Percentiles rank a stretch among this genome's conserved stretches.
phyloP scores from a whole-genome alignment of 129 eudicot genomes.

The Chrysanthemum makinoi region DNA sequence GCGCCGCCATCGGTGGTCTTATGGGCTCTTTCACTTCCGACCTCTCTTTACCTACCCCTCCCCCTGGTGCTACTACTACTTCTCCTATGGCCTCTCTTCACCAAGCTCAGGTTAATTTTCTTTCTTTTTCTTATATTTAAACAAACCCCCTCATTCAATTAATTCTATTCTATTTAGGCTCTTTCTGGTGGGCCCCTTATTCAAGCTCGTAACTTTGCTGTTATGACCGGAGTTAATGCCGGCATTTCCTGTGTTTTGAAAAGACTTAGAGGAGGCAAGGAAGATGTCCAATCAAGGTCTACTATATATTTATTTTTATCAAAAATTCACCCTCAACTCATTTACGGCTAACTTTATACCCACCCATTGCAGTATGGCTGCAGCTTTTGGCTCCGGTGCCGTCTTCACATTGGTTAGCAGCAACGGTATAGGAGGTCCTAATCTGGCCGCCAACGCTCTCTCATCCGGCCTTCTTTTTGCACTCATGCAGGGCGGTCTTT shows the following conservation, averaged over 20 bases:
- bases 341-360: no score
- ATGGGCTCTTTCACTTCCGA: slow-evolving; percentile 68
- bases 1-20: slow-evolving; percentile 71
- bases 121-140: no score
- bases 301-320: no score
- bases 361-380: slow-evolving; percentile 61
- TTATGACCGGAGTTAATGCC: slow-evolving; percentile 81
- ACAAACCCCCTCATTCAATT: background rate
- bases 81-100: slow-evolving; percentile 69
- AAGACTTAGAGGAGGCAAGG: slow-evolving; percentile 77
- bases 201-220: slow-evolving; percentile 82
- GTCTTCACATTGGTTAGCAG: slow-evolving; percentile 75
- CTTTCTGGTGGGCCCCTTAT: slow-evolving; percentile 83
- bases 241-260: slow-evolving; percentile 76
- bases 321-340: no score
- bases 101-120: slow-evolving; percentile 60
- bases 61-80: slow-evolving; percentile 39
- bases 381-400: slow-evolving; percentile 93
- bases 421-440: slow-evolving; percentile 69
- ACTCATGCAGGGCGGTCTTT: slow-evolving; percentile 79
- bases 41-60: slow-evolving; percentile 36
- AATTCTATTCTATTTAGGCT: slow-evolving; percentile 43
- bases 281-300: slow-evolving; percentile 73
- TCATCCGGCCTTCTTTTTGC: slow-evolving; percentile 82
- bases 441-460: slow-evolving; percentile 51